phyloP scores from a whole-genome alignment of 2,329 filamentous ascomycete species.

The Dactylellina haptotyla region DNA sequence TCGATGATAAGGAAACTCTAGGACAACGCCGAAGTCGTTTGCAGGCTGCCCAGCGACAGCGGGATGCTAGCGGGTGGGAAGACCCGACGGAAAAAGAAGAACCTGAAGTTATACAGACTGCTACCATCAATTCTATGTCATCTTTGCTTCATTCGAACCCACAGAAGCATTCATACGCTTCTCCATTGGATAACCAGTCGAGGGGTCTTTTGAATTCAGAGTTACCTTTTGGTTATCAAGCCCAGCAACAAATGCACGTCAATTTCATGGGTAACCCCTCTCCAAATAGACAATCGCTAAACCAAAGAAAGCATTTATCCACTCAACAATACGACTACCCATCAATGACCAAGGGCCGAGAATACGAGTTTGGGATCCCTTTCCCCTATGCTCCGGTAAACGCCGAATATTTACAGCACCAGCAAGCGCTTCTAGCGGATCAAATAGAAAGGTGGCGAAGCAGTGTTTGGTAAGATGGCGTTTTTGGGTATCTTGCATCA shows the following conservation, averaged over 20 bases:
- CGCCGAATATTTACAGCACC: constrained; percentile 50
- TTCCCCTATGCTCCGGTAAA: constrained; percentile 52
- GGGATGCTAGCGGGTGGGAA: constrained; percentile 4
- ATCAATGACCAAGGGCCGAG: constrained; percentile 15
- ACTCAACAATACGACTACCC: constrained; percentile 30
- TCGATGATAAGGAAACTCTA: constrained; percentile 72
- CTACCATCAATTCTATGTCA: constrained; percentile 31
- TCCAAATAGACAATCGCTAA: constrained; percentile 7
- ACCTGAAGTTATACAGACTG: neutral
- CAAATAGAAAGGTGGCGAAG: constrained; percentile 53
- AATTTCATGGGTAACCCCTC: constrained; percentile 29
- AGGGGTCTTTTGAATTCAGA: constrained; percentile 35
- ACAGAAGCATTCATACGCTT: constrained; percentile 14
- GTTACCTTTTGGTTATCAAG: constrained; percentile 48
- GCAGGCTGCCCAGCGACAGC: constrained; percentile 62
- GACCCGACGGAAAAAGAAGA: constrained; percentile 16
- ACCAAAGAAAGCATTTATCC: constrained; percentile 30
- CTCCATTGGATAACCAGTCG: constrained; percentile 9
- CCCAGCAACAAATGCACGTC: constrained; percentile 51
- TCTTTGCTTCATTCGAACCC: constrained; percentile 32
- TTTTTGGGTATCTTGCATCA: neutral
- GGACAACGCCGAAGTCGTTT: constrained; percentile 79
- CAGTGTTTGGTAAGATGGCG: constrained; percentile 38
- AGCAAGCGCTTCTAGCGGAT: constrained; percentile 45
- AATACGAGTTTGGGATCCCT: constrained; percentile 45